Evolutionary conservation across 1,284 basidiomycete species (phyloP).

Genomic region (Violaceomyces palustris): DNA sequence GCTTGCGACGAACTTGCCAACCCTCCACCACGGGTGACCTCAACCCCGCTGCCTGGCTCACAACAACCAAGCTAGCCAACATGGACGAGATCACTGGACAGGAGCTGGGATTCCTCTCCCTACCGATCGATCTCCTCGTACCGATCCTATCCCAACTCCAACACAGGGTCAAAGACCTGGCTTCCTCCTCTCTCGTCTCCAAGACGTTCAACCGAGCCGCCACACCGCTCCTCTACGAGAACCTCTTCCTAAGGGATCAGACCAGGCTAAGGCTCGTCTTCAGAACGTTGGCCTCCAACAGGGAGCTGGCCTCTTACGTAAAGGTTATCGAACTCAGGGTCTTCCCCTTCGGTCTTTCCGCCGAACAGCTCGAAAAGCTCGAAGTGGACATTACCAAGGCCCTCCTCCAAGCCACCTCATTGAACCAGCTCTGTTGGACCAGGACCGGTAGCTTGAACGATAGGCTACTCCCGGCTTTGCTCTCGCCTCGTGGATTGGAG

Average conservation of each 20-base stretch:
- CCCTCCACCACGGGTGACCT: no score
- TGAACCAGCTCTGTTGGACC: constrained; percentile 44
- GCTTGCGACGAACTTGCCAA: no score
- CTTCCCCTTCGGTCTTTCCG: constrained; percentile 44
- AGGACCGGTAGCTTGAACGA: constrained; percentile 46
- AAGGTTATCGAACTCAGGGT: constrained; percentile 42
- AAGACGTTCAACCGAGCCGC: constrained; percentile 21
- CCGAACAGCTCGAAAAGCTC: constrained; percentile 40
- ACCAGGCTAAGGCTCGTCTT: constrained; percentile 39
- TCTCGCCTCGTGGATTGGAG: constrained; percentile 16
- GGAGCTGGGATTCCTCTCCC: no score
- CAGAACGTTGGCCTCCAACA: constrained; percentile 16
- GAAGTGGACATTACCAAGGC: constrained; percentile 31
- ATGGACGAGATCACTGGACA: not conserved
- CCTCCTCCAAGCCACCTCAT: constrained; percentile 18
- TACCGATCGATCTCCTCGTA: constrained; percentile 40
- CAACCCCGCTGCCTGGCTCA: no score
- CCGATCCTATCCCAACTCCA: constrained; percentile 27
- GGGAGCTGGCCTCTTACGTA: constrained; percentile 27
- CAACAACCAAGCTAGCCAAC: no score
- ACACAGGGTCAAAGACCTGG: constrained; percentile 35
- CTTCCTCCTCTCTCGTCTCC: constrained; percentile 30
- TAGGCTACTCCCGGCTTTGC: constrained; percentile 27
- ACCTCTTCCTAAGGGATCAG: constrained; percentile 46
- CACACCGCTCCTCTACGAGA: constrained; percentile 40